These are phyloP conservation scores for Cajanus cajan DNA, from an alignment of 306 rosid genomes.

Conservation along the genomic window DNA sequence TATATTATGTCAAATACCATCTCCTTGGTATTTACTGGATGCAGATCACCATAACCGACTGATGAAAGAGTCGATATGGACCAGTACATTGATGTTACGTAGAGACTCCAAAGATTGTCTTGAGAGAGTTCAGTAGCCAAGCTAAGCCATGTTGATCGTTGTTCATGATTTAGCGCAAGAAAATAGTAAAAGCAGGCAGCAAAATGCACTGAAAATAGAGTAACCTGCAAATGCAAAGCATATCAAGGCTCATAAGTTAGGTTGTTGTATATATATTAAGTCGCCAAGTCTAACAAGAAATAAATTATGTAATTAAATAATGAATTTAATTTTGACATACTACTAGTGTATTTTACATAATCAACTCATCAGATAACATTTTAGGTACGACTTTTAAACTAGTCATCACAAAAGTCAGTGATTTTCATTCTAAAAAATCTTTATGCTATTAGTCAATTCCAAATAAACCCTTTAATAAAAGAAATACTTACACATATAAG, in stretches of 20 bases:
- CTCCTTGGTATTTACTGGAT: constrained; percentile 62
- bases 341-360: no score
- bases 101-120: constrained; percentile 13
- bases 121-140: background rate
- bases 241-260: constrained; percentile 14
- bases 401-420: background rate
- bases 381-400: background rate
- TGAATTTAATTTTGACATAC: background rate
- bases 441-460: background rate
- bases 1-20: constrained; percentile 52
- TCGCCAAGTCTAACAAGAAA: background rate
- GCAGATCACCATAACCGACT: constrained; percentile 85
- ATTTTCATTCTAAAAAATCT: background rate
- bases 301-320: background rate
- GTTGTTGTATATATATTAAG: background rate
- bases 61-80: constrained; percentile 62
- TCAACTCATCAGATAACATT: background rate
- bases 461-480: background rate
- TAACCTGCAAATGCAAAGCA: constrained; percentile 53
- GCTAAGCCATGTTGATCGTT: constrained; percentile 50
- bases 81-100: constrained; percentile 71
- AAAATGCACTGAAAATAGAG: constrained; percentile 59
- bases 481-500: constrained; percentile 68
- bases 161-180: constrained; percentile 38
- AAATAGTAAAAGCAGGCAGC: constrained; percentile 65